Percentiles rank a stretch among this genome's conserved stretches.
These are phyloP conservation scores for Viola odorata DNA, from an alignment of 345 rosid genomes.

Conservation along the genomic window DNA sequence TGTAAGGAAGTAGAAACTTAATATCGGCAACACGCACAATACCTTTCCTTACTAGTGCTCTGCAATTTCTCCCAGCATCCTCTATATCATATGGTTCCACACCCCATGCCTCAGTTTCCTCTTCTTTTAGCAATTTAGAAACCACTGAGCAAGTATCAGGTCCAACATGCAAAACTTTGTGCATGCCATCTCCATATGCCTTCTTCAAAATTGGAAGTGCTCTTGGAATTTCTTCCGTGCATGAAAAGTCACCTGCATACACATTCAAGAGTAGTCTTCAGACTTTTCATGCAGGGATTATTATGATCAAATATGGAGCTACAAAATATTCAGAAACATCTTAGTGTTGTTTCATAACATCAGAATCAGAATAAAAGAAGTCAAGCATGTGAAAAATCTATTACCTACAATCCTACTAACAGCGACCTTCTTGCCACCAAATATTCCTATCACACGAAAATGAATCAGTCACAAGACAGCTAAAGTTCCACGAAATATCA, in stretches of 20 bases:
- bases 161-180: slow-evolving; percentile 85
- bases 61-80: slow-evolving; percentile 79
- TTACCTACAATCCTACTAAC: slow-evolving; percentile 34
- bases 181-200: slow-evolving; percentile 85
- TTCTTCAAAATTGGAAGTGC: slow-evolving; percentile 70
- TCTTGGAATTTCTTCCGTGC: slow-evolving; percentile 69
- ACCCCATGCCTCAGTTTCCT: slow-evolving; percentile 94
- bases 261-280: neutral
- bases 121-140: slow-evolving; percentile 67
- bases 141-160: slow-evolving; percentile 91
- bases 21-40: slow-evolving; percentile 84
- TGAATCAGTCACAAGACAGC: neutral
- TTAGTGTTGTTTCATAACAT: neutral
- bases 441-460: slow-evolving; percentile 18
- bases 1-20: slow-evolving; percentile 83
- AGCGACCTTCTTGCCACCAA: slow-evolving; percentile 20
- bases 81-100: slow-evolving; percentile 93
- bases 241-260: slow-evolving; percentile 56
- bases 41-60: slow-evolving; percentile 62
- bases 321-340: neutral
- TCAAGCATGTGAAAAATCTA: neutral
- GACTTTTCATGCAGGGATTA: neutral
- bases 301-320: neutral
- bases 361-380: neutral
- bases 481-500: slow-evolving; percentile 1